Conservation (phyloP, 768 basidiomycete species). For the Lactifluus pinguis region DNA sequence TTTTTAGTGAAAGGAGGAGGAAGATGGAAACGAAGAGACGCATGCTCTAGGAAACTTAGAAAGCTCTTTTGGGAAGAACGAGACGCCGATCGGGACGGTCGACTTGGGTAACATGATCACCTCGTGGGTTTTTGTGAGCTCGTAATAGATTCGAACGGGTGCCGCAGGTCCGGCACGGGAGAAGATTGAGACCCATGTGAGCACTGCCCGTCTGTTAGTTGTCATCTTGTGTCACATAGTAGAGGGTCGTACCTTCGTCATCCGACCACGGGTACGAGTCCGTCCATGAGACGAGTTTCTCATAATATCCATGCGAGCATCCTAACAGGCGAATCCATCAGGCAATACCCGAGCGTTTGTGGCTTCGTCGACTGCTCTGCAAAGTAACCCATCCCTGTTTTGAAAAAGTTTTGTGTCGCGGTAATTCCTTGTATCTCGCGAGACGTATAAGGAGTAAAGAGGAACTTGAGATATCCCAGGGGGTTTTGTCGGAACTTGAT, state of each 20-base stretch:
- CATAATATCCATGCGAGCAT: slow-evolving; percentile 33
- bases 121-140: too few relatives aligned
- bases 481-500: slow-evolving; percentile 15
- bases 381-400: slow-evolving; percentile 27
- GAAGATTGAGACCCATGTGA: too few relatives aligned
- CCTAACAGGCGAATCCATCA: slow-evolving; percentile 50
- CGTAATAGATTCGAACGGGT: too few relatives aligned
- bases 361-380: slow-evolving; percentile 26
- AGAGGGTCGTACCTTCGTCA: slow-evolving; percentile 38
- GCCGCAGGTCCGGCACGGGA: too few relatives aligned
- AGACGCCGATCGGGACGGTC: too few relatives aligned
- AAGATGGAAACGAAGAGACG: too few relatives aligned
- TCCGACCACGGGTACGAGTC: slow-evolving; percentile 49
- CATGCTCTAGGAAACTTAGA: too few relatives aligned
- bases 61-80: too few relatives aligned
- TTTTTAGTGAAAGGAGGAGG: too few relatives aligned
- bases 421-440: slow-evolving; percentile 23
- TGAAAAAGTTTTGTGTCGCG: slow-evolving; percentile 17
- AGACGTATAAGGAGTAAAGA: slow-evolving; percentile 25
- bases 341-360: slow-evolving; percentile 37
- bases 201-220: too few relatives aligned
- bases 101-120: too few relatives aligned
- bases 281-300: slow-evolving; percentile 27
- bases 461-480: slow-evolving; percentile 25
- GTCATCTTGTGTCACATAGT: too few relatives aligned